Conservation (phyloP, 345 rosid species). For the Eucalyptus brandiana region DNA sequence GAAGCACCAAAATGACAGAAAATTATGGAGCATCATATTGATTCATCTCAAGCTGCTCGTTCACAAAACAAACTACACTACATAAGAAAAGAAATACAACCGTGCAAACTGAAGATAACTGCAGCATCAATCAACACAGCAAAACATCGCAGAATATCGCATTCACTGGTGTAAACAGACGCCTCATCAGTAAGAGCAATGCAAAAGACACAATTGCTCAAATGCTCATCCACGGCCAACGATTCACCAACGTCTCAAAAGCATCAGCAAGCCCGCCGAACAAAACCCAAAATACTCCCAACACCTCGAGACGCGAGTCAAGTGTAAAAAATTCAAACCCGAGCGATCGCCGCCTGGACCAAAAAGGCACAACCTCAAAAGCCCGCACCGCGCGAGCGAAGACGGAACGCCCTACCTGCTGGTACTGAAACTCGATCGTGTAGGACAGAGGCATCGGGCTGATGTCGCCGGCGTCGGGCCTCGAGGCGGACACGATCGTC, state of each 20-base stretch:
- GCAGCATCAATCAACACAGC: not conserved
- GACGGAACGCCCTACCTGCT: constrained; percentile 34
- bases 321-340: not conserved
- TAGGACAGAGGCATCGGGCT: constrained; percentile 79
- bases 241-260: not conserved
- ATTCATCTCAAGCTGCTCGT: not conserved
- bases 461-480: constrained; percentile 88
- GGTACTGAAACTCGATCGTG: constrained; percentile 76
- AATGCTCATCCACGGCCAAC: not conserved
- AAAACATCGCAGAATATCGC: not conserved
- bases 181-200: not conserved
- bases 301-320: not conserved
- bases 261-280: not conserved
- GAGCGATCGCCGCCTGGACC: not conserved
- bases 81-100: not conserved
- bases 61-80: not conserved
- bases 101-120: not conserved
- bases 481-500: constrained; percentile 58
- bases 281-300: not conserved
- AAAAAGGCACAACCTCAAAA: not conserved
- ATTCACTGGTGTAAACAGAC: not conserved
- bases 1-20: not conserved
- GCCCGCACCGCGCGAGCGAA: not conserved
- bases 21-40: not conserved
- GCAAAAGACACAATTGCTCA: not conserved